Conservation (phyloP, 441 rosid genomes). For the Gossypium aridum region DNA sequence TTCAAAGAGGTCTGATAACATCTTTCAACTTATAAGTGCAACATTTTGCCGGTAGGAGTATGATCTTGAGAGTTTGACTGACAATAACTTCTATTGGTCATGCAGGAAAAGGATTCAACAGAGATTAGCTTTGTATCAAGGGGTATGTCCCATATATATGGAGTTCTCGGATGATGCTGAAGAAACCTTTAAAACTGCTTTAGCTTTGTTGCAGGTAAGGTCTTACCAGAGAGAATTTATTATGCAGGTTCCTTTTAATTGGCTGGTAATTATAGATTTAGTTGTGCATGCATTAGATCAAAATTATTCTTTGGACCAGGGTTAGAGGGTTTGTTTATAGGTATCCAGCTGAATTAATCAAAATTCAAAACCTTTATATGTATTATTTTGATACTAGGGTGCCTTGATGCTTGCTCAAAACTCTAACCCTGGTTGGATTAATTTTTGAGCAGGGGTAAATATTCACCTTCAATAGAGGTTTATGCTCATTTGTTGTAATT, state of each 20-base stretch:
- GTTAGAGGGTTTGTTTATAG: neutral
- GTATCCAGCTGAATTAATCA: neutral
- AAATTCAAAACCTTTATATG: neutral
- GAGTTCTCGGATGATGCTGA: slow-evolving; percentile 90
- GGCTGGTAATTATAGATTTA: neutral
- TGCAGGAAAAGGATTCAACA: slow-evolving; percentile 84
- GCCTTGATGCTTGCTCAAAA: neutral
- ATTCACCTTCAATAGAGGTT: too few relatives aligned
- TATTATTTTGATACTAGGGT: neutral
- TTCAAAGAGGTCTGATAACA: neutral
- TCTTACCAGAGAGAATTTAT: neutral
- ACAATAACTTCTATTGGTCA: slow-evolving; percentile 10
- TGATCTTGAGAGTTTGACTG: neutral
- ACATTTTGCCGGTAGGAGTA: neutral
- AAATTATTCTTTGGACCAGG: neutral
- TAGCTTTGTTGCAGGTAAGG: slow-evolving; percentile 64
- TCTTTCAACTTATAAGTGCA: neutral
- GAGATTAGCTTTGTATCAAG: slow-evolving; percentile 87
- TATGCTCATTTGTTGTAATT: too few relatives aligned
- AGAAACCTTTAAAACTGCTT: slow-evolving; percentile 73
- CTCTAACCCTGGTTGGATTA: neutral
- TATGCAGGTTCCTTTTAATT: neutral
- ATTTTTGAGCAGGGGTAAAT: neutral
- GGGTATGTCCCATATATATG: slow-evolving; percentile 87
- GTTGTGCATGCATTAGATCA: neutral